phyloP scores from a whole-genome alignment of 305 asterid species.

The Fraxinus baroniana region DNA sequence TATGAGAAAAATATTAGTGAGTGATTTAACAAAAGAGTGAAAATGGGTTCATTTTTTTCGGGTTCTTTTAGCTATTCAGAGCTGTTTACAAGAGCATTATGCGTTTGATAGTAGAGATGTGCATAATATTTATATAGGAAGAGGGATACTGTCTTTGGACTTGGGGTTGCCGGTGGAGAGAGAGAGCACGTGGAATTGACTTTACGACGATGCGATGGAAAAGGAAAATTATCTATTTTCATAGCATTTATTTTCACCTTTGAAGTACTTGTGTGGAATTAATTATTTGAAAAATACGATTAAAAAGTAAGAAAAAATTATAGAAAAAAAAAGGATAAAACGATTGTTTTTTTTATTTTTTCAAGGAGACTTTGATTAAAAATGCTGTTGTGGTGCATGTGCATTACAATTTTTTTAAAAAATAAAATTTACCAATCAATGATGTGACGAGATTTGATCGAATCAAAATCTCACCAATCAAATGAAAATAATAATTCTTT shows the following conservation, averaged over 20 bases:
- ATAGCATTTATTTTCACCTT: background rate
- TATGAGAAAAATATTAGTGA: background rate
- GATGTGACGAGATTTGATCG: background rate
- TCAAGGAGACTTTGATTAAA: background rate
- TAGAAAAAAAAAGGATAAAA: background rate
- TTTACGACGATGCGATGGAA: conserved; percentile 15
- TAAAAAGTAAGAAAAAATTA: background rate
- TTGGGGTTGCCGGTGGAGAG: background rate
- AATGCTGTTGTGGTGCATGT: background rate
- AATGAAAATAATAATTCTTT: no score
- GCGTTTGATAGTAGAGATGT: background rate
- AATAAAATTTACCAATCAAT: no score
- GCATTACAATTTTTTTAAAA: background rate
- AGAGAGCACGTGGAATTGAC: conserved; percentile 51
- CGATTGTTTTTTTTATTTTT: background rate
- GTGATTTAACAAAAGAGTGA: background rate
- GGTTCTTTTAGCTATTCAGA: background rate
- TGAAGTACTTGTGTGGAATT: background rate
- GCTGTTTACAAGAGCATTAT: background rate
- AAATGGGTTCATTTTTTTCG: background rate
- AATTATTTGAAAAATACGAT: background rate
- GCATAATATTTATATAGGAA: conserved; percentile 22
- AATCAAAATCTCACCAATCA: background rate
- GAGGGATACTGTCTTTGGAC: conserved; percentile 1
- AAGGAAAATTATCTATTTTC: background rate